Evolutionary conservation across 495 filamentous ascomycete genomes (phyloP).

Genomic region (Penicillium cosmopolitanum): DNA sequence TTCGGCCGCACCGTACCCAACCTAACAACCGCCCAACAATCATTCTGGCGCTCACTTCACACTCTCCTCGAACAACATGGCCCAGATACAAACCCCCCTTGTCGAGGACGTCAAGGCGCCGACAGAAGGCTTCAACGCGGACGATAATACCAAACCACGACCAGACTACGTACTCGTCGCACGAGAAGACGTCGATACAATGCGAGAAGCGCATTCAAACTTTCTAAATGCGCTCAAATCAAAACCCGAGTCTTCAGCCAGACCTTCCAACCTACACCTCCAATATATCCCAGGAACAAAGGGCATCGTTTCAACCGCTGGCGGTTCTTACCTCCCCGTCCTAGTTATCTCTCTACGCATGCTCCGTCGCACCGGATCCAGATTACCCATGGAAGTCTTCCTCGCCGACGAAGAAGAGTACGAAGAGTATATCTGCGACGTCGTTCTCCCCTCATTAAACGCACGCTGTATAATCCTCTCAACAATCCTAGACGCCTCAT

Average conservation of each 20-base stretch:
- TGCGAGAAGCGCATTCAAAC: constrained; percentile 35
- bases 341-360: constrained; percentile 52
- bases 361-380: constrained; percentile 53
- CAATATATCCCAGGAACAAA: constrained; percentile 38
- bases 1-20: background rate
- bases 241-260: background rate
- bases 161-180: constrained; percentile 19
- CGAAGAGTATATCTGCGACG: constrained; percentile 51
- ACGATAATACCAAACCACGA: constrained; percentile 13
- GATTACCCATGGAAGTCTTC: constrained; percentile 56
- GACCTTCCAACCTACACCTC: constrained; percentile 20
- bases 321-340: constrained; percentile 39
- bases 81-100: constrained; percentile 13
- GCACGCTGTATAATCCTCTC: constrained; percentile 49
- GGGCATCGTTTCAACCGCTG: constrained; percentile 49
- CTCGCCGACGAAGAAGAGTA: constrained; percentile 47
- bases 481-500: constrained; percentile 24
- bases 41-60: constrained; percentile 25
- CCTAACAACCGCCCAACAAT: constrained; percentile 19
- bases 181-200: constrained; percentile 22
- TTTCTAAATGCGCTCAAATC: constrained; percentile 37
- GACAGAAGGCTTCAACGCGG: constrained; percentile 24
- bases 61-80: constrained; percentile 15
- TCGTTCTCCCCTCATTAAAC: constrained; percentile 44
- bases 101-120: constrained; percentile 22